These are phyloP conservation scores for Nothopassalora personata DNA, from an alignment of 2,329 filamentous ascomycete genomes.

Conservation along the genomic window DNA sequence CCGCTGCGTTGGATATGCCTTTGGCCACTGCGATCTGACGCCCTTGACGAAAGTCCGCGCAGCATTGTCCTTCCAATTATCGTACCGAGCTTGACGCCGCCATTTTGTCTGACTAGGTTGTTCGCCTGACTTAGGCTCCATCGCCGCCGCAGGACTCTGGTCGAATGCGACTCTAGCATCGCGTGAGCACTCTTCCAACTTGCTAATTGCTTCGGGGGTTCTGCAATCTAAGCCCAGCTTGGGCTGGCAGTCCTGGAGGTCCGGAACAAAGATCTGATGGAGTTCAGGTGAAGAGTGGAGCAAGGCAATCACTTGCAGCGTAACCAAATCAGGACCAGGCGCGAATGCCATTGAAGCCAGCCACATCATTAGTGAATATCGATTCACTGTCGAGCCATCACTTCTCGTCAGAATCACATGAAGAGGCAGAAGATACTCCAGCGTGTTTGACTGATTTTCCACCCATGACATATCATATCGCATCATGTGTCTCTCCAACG, in stretches of 20 bases:
- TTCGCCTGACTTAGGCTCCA: conserved; percentile 28
- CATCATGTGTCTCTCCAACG: not conserved
- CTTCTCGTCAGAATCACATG: not conserved
- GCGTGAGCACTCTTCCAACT: conserved; percentile 7
- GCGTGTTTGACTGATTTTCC: not conserved
- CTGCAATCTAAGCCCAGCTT: not conserved
- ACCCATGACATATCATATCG: not conserved
- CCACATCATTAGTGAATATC: conserved; percentile 18
- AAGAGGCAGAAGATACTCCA: not conserved
- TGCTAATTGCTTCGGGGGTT: conserved; percentile 19
- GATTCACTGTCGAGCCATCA: not conserved
- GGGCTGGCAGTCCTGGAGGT: not conserved
- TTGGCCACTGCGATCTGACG: conserved; percentile 16
- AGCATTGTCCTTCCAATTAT: not conserved
- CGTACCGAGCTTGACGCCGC: conserved; percentile 7
- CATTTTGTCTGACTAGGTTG: conserved; percentile 23
- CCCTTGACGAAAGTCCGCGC: not conserved
- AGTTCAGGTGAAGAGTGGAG: conserved; percentile 29
- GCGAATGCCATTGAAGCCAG: conserved; percentile 41
- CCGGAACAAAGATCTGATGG: not conserved
- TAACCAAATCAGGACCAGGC: conserved; percentile 34
- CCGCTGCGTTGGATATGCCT: not conserved
- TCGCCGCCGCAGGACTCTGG: conserved; percentile 20
- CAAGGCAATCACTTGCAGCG: conserved; percentile 40
- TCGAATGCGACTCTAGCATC: conserved; percentile 6